phyloP scores from a whole-genome alignment of 1,139 yeast genomes.

The Scheffersomyces insectosa region DNA sequence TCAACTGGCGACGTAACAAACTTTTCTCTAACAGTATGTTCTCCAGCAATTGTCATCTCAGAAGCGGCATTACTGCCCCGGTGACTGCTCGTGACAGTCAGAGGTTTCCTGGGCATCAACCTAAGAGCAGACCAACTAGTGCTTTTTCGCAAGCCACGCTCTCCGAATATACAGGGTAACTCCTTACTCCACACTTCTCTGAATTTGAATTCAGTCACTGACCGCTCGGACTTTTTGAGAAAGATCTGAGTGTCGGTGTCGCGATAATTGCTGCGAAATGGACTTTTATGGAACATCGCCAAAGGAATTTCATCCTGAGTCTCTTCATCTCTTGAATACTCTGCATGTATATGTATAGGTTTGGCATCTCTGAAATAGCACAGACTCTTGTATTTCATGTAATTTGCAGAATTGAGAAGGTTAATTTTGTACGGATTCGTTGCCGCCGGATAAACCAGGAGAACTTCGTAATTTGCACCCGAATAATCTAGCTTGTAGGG shows the following conservation, averaged over 20 bases:
- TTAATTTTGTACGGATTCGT: conserved; percentile 17
- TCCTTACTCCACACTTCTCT: conserved; percentile 19
- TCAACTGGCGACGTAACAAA: too few relatives aligned
- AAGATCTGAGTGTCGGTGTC: conserved; percentile 1
- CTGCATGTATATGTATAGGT: conserved; percentile 6
- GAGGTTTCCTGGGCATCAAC: too few relatives aligned
- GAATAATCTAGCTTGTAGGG: conserved; percentile 39
- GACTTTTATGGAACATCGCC: conserved; percentile 8
- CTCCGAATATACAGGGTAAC: conserved; percentile 14
- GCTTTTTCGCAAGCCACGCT: conserved; percentile 4
- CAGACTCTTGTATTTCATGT: conserved; percentile 3
- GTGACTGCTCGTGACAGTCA: too few relatives aligned
- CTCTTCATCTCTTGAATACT: conserved; percentile 7
- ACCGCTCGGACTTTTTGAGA: conserved; percentile 7
- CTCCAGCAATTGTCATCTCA: too few relatives aligned
- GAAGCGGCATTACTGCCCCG: too few relatives aligned
- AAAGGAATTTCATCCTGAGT: neutral
- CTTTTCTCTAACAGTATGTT: too few relatives aligned
- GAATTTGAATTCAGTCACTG: neutral
- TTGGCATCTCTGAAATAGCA: conserved; percentile 18
- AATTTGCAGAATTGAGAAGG: conserved; percentile 3
- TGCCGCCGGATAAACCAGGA: conserved; percentile 13
- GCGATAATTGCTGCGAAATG: conserved; percentile 1
- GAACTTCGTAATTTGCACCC: conserved; percentile 6
- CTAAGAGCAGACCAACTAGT: conserved; percentile 14